Percentiles rank a stretch among this genome's conserved stretches.
These are phyloP conservation scores for Aplosporella prunicola DNA, from an alignment of 2,329 filamentous ascomycete genomes.

Conservation along the genomic window DNA sequence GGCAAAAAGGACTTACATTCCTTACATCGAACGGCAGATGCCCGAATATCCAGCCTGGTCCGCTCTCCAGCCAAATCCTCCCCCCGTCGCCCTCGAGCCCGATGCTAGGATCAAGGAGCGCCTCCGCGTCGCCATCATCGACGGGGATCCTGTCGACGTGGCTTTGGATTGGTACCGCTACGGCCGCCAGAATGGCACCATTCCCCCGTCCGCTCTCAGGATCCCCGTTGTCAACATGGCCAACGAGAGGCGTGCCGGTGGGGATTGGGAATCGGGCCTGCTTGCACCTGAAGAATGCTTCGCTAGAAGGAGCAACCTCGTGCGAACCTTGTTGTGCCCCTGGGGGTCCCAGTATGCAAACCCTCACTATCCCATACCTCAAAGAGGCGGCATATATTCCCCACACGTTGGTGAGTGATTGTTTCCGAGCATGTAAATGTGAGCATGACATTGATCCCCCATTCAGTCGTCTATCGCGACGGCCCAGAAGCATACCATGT, in stretches of 20 bases:
- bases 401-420: constrained; percentile 50
- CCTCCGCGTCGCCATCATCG: constrained; percentile 35
- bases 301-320: constrained; percentile 64
- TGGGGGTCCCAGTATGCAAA: constrained; percentile 30
- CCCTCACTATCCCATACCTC: constrained; percentile 62
- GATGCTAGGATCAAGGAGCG: constrained; percentile 35
- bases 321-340: constrained; percentile 56
- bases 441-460: not conserved
- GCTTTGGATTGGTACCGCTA: constrained; percentile 50
- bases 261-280: constrained; percentile 65
- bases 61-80: constrained; percentile 42
- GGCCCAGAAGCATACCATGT: constrained; percentile 53
- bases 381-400: constrained; percentile 60
- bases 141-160: constrained; percentile 39
- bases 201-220: constrained; percentile 14
- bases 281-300: constrained; percentile 63
- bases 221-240: constrained; percentile 64
- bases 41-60: constrained; percentile 48
- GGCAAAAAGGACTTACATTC: constrained; percentile 62
- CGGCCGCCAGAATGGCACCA: constrained; percentile 19
- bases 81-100: constrained; percentile 34
- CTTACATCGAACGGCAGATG: constrained; percentile 50
- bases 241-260: constrained; percentile 66
- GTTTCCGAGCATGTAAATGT: not conserved
- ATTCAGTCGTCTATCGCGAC: constrained; percentile 55